These are phyloP conservation scores for Theileria sp. DNA, from an alignment of 169 alveolate species.

Conservation along the genomic window DNA sequence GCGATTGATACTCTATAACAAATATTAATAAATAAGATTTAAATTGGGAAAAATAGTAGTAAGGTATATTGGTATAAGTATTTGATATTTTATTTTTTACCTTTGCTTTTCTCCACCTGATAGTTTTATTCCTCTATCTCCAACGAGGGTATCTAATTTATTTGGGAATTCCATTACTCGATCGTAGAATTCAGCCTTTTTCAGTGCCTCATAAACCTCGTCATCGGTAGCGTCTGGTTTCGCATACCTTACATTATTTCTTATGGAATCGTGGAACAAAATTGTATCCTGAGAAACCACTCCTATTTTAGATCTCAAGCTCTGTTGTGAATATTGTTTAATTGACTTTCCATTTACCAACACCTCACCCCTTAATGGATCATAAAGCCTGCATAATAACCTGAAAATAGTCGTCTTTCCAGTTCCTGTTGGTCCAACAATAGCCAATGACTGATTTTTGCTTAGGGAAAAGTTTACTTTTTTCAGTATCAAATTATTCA, in stretches of 20 bases:
- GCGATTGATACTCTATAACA: slow-evolving; percentile 77
- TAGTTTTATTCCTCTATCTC: slow-evolving; percentile 94
- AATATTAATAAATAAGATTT: no score
- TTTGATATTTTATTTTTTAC: slow-evolving; percentile 67
- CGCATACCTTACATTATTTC: slow-evolving; percentile 88
- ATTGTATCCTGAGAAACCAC: slow-evolving; percentile 88
- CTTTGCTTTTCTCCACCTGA: slow-evolving; percentile 99
- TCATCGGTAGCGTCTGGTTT: slow-evolving; percentile 80
- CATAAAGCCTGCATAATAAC: slow-evolving; percentile 73
- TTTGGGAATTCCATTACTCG: slow-evolving; percentile 81
- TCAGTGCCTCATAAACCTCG: slow-evolving; percentile 79
- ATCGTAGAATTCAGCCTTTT: slow-evolving; percentile 84
- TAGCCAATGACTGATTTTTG: slow-evolving; percentile 67
- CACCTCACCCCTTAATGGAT: slow-evolving; percentile 66
- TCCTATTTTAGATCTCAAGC: slow-evolving; percentile 67
- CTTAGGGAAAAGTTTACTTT: slow-evolving; percentile 50
- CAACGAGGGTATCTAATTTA: slow-evolving; percentile 89
- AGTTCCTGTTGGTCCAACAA: slow-evolving; percentile 77
- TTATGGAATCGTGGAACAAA: slow-evolving; percentile 85
- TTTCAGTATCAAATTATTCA: not conserved
- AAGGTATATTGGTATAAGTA: slow-evolving; percentile 80
- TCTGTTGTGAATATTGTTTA: slow-evolving; percentile 56
- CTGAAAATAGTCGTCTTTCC: slow-evolving; percentile 76
- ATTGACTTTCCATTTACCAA: slow-evolving; percentile 63
- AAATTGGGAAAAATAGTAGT: not conserved